Conservation (phyloP, 2,329 filamentous ascomycete species). For the Colletotrichum acutatum region DNA sequence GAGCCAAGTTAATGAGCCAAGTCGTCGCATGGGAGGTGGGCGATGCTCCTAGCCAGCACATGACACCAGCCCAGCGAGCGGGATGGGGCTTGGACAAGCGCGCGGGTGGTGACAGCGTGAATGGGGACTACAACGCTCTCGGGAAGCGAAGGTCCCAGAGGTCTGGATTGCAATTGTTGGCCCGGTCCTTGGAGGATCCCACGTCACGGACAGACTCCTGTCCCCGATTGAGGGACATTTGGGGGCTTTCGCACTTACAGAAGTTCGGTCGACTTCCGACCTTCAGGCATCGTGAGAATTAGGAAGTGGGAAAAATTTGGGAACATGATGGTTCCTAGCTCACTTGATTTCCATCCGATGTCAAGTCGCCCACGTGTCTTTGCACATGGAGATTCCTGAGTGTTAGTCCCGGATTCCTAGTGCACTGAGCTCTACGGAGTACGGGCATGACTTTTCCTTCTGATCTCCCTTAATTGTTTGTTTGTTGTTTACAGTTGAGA, state of each 20-base stretch:
- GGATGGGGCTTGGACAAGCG: slow-evolving; percentile 16
- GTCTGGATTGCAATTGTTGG: slow-evolving; percentile 19
- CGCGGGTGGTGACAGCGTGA: slow-evolving; percentile 24
- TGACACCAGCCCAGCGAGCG: neutral
- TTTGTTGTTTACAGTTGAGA: slow-evolving; percentile 19
- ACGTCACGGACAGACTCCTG: slow-evolving; percentile 15
- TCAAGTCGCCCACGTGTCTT: neutral
- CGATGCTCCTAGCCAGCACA: neutral
- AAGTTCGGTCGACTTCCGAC: slow-evolving; percentile 31
- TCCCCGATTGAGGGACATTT: neutral
- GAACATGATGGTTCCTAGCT: neutral
- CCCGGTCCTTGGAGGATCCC: slow-evolving; percentile 1
- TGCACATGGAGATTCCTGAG: neutral
- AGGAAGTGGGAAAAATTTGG: neutral
- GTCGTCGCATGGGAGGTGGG: neutral
- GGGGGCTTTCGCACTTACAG: neutral
- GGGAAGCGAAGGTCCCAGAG: slow-evolving; percentile 21
- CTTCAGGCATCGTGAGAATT: neutral
- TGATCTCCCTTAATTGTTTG: slow-evolving; percentile 3
- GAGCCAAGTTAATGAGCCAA: slow-evolving; percentile 22
- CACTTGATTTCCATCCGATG: neutral
- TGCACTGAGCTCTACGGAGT: neutral
- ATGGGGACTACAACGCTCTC: neutral
- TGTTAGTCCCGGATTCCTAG: neutral
- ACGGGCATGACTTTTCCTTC: neutral